A percentile compares a stretch with the other conserved stretches of the same genome.
phyloP scores from a whole-genome alignment of 2,329 filamentous ascomycete species.

The Fusarium mangiferae region DNA sequence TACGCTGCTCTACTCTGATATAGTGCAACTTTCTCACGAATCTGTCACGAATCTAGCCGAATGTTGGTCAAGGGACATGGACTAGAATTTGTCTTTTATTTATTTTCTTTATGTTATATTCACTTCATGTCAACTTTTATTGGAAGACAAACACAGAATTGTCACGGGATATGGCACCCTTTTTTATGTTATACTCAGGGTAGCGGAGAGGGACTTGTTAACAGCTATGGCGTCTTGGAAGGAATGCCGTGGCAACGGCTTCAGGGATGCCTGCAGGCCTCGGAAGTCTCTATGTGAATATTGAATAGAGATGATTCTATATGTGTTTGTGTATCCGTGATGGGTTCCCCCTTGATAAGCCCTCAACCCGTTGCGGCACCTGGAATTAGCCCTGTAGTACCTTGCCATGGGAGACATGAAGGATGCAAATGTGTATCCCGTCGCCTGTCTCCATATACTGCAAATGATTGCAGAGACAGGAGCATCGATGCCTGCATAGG shows the following conservation, averaged over 20 bases:
- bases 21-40: constrained; percentile 24
- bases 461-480: not conserved
- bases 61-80: constrained; percentile 15
- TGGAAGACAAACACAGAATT: constrained; percentile 36
- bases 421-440: not conserved
- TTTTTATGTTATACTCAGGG: constrained; percentile 37
- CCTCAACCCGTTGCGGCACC: not conserved
- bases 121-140: constrained; percentile 41
- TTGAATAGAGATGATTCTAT: constrained; percentile 44
- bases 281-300: constrained; percentile 39
- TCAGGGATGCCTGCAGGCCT: constrained; percentile 44
- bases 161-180: constrained; percentile 40
- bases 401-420: not conserved
- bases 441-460: not conserved
- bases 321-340: constrained; percentile 1
- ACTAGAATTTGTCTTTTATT: constrained; percentile 25
- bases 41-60: constrained; percentile 37
- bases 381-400: not conserved
- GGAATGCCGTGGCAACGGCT: constrained; percentile 43
- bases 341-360: not conserved
- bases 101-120: constrained; percentile 26
- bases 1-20: constrained; percentile 11
- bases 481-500: not conserved
- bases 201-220: constrained; percentile 39
- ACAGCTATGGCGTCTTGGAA: constrained; percentile 46